Conservation (phyloP, 2,329 filamentous ascomycete species). For the Cladobotryum mycophilum region DNA sequence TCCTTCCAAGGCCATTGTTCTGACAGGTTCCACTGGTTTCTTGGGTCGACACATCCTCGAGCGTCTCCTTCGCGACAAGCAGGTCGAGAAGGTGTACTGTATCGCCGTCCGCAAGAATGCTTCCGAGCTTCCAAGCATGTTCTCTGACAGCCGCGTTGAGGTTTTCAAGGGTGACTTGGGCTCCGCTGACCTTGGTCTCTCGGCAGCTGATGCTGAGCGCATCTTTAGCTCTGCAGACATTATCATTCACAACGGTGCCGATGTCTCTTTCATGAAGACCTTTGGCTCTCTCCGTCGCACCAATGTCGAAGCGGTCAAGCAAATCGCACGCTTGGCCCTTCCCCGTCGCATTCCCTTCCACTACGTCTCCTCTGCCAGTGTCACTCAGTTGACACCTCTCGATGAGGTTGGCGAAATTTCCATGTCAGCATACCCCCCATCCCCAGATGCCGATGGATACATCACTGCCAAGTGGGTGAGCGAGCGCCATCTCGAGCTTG, state of each 20-base stretch:
- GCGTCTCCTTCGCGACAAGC: background rate
- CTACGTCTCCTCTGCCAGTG: background rate
- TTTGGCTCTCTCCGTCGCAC: constrained; percentile 23
- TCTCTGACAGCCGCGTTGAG: no score
- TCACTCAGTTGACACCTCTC: background rate
- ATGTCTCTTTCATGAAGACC: constrained; percentile 26
- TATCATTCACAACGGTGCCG: constrained; percentile 46
- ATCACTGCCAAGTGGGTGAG: constrained; percentile 24
- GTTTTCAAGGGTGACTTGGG: background rate
- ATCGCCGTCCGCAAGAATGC: background rate
- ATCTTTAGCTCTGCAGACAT: constrained; percentile 31
- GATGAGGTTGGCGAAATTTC: background rate
- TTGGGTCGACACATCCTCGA: background rate
- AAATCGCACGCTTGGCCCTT: constrained; percentile 16
- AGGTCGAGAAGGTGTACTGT: background rate
- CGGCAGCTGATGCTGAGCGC: constrained; percentile 17
- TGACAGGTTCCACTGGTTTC: constrained; percentile 11
- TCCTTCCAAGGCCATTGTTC: constrained; percentile 6
- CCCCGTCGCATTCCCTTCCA: constrained; percentile 5
- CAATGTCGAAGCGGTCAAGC: constrained; percentile 29
- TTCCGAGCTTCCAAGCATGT: no score
- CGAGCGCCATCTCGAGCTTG: constrained; percentile 24
- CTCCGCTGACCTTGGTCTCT: constrained; percentile 30
- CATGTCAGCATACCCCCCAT: background rate
- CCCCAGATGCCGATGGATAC: background rate